Evolutionary conservation across 2,329 filamentous ascomycete species (phyloP).

Genomic region (Leptographium wingfieldii): DNA sequence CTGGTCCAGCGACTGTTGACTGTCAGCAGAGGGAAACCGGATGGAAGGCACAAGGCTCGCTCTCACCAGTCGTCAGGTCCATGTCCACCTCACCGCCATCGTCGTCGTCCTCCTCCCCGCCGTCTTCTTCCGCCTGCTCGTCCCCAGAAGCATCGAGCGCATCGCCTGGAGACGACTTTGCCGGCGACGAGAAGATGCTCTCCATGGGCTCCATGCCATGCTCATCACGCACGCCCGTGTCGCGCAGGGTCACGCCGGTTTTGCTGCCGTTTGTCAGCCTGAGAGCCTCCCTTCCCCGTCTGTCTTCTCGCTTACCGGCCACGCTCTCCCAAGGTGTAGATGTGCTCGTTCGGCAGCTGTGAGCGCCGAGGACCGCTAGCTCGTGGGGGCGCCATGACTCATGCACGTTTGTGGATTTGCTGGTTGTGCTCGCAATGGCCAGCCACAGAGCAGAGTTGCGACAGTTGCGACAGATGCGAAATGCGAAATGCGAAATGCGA

Average conservation of each 20-base stretch:
- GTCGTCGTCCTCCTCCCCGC: constrained; percentile 18
- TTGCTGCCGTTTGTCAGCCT: constrained; percentile 47
- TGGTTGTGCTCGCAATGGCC: not conserved
- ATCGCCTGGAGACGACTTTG: constrained; percentile 29
- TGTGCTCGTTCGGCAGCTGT: constrained; percentile 29
- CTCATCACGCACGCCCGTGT: constrained; percentile 72
- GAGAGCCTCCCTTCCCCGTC: not conserved
- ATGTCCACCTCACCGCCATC: constrained; percentile 29
- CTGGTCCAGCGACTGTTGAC: constrained; percentile 35
- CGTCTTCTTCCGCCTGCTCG: constrained; percentile 16
- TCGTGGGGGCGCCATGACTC: constrained; percentile 25
- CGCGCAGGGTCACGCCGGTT: constrained; percentile 72
- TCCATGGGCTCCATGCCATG: constrained; percentile 84
- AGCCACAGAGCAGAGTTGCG: too few relatives aligned
- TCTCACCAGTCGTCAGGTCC: constrained; percentile 29
- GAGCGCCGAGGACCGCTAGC: constrained; percentile 22
- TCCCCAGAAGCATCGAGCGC: constrained; percentile 20
- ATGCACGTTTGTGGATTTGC: not conserved
- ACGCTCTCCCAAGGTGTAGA: constrained; percentile 36
- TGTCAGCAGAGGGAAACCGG: not conserved
- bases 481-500: too few relatives aligned
- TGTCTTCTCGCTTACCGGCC: constrained; percentile 28
- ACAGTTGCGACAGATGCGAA: not conserved
- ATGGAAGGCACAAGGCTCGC: not conserved
- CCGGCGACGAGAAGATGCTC: constrained; percentile 78